Evolutionary conservation across 345 rosid species (phyloP), one percentile per base, ranked within the genome.

Genomic region (Ceriops zippeliana): DNA sequence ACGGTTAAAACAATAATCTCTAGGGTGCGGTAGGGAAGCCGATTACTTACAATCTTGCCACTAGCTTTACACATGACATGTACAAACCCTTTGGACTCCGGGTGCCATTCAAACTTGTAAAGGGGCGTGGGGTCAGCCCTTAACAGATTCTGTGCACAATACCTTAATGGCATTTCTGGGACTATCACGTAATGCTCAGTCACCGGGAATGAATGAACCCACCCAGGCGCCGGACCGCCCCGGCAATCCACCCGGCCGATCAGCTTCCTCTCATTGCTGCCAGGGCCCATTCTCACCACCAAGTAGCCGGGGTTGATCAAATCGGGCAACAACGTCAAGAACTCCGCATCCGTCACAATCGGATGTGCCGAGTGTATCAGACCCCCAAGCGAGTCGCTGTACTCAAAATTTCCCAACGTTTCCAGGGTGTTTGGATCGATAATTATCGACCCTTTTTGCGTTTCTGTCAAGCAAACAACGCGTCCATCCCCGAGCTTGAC

Each of bases 191-290:
- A 93, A 52, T 91, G 86, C 63, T 91, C 93, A 0, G 99, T 93
- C 68, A 91, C 91, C 17, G 99, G 88, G 79, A 93, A 93, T 2
- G 97, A 93, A 46, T 93, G 98, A 58, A 93, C 98, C 98, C 98
- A 93, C 6, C 98, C 98, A 0, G 98, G 89, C 0, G 96, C 86
- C 0, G 96, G 91, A 1, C 95, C 92, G 17, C 91, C 78, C n/a
- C 89, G 81, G 60, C 98, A 93, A 30, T 68, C 76, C 5, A 91
- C 96, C 79, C 95, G 70, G 0, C 97, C 98, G 5, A 93, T 86
- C 35, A 93, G 88, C 76, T 91, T 92, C 75, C 98, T 82, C 74
- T 86, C 91, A 52, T 87, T 93, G 5, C 83, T 77, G 2, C 96
- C 96, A 0, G 89, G 62, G 58, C 83, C 85, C 98, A 93, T 93